Evolutionary conservation across 768 basidiomycete species (phyloP), one percentile per base, ranked within the genome.

Genomic region (Suillus placidus): DNA sequence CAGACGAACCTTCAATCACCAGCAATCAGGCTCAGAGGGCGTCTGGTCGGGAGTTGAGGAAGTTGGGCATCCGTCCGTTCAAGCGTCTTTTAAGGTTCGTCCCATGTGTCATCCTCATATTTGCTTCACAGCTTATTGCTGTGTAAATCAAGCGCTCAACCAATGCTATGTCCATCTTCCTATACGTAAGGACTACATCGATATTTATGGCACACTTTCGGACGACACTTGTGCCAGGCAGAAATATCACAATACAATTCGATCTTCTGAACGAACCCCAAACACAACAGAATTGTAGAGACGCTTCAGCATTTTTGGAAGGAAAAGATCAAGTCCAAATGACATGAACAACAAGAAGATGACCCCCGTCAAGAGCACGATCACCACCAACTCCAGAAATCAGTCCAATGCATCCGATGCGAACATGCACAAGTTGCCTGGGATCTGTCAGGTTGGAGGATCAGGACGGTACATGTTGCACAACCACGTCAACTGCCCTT

Each of bases 241-340:
- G 94, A 87, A 18, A 89, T 97, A 34, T 89, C 89, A 1, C 96
- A 97, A 74, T 85, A 2, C 26, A n/a, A 26, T 26, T 26, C 2
- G 26, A 26, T 26, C 2, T 26, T 26, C 26, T 26, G 76, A 90
- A 88, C 71, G 87, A 91, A 23, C 74, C 78, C 1, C 71, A 71
- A 1, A 92, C 85, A 0, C 84, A 60, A 69, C 4, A 83, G 81
- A 55, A 87, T 97, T 49, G 71, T 80, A 43, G 68, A 80, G 2
- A 79, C 85, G 16, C 80, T 95, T 34, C 67, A 69, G n/a, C 72
- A 70, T 10, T 90, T 93, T 71, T 97, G 94, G 90, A 82, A 87
- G 65, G 80, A 80, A 38, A 80, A 89, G 23, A 84, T 97, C 57
- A 81, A 80, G 62, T 79, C 82, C 2, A 82, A 80, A 58, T 95